Base-by-base conservation (phyloP, 2,329 filamentous ascomycete species). In the Rhynchosporium graminicola region DNA sequence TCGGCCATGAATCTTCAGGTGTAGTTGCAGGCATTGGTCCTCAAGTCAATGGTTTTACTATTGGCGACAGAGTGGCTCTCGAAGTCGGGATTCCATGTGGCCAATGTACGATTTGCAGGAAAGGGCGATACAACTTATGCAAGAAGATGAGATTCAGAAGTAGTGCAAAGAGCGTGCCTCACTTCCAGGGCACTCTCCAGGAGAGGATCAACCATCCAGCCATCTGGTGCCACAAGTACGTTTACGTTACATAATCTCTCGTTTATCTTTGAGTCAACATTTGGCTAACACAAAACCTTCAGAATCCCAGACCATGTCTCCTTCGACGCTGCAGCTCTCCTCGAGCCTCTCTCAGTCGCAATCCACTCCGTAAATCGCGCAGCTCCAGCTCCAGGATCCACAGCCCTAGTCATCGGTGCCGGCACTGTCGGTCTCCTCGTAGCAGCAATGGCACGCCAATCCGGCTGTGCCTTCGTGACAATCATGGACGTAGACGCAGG, bases 21-120 rank as follows among this genome's bases (percentile, higher is more conserved):
- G 79, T 81, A n/a, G 80, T 86, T 51, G 80, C 83, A 40, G 80
- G 79, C 57, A 77, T 87, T 60, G 84, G 84, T 0, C 77, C 82
- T 7, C 77, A 80, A 62, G 80, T 84, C 57, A 75, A 71, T 42
- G 81, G 81, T 63, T 83, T 85, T 73, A 76, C 72, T 55, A 69
- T 84, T 57, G 84, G 84, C 26, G 84, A 87, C 70, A 76, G 83
- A 47, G 84, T 86, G 28, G 84, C 84, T 4, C 85, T 98, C 72
- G 94, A 98, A 80, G 93, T 94, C 66, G 96, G 96, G 77, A 86
- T 97, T 71, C 92, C 94, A 75, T 98, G 94, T 84, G 87, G 89
- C 75, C 83, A 86, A 73, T 97, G 93, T 82, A 90, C 93, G 76
- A 91, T 92, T 48, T 97, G 93, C 78, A 81, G 96, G 70, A 95